Evolutionary conservation across 345 rosid genomes (phyloP).

Genomic region (Acer campestre): DNA sequence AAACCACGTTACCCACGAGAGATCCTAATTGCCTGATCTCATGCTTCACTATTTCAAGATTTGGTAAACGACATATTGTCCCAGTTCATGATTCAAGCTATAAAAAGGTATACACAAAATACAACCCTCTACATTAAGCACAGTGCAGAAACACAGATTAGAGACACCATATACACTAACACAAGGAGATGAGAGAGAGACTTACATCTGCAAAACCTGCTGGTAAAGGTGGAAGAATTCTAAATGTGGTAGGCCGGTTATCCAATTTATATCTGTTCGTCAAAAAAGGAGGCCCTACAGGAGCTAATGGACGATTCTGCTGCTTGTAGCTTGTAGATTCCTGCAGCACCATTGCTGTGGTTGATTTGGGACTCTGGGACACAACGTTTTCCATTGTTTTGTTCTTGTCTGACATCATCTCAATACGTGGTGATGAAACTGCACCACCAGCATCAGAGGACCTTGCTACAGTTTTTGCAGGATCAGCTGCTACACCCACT

Average conservation of each 20-base stretch:
- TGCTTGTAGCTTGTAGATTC: constrained; percentile 51
- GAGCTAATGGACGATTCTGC: constrained; percentile 33
- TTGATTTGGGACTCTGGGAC: constrained; percentile 38
- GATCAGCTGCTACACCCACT: constrained; percentile 47
- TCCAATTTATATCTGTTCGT: constrained; percentile 78
- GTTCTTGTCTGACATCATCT: constrained; percentile 38
- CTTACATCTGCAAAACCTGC: constrained; percentile 73
- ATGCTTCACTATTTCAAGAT: constrained; percentile 1
- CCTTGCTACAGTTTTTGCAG: constrained; percentile 31
- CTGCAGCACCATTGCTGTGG: constrained; percentile 32
- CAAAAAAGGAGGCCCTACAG: constrained; percentile 39
- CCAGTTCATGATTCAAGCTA: background rate
- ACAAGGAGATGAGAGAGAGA: constrained; percentile 24
- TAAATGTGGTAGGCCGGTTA: constrained; percentile 78
- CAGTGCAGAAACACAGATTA: background rate
- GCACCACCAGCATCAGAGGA: constrained; percentile 43
- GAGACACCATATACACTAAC: background rate
- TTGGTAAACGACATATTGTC: background rate
- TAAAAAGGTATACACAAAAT: background rate
- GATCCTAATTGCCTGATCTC: constrained; percentile 13
- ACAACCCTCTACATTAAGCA: background rate
- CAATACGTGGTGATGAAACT: constrained; percentile 36
- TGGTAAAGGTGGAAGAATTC: constrained; percentile 76
- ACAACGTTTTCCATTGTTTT: constrained; percentile 42
- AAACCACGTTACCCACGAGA: background rate